These are phyloP conservation scores for Agarophyton chilense DNA, from an alignment of 23 red algal species.

Conservation along the genomic window DNA sequence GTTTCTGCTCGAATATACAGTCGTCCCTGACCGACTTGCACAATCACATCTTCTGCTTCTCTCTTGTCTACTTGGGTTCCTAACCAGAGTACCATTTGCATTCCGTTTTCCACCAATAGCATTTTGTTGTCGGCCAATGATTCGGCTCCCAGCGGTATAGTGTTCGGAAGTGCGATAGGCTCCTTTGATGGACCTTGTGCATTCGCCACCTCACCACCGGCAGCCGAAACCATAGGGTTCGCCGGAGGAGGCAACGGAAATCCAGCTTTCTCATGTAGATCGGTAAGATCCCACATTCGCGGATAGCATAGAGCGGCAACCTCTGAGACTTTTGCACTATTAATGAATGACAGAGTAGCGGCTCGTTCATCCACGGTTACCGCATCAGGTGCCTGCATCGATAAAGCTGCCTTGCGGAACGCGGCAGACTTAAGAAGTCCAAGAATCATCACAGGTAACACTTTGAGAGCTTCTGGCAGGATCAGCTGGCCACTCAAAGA, in stretches of 20 bases:
- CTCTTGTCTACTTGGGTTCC: conserved; percentile 52
- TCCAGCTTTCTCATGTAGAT: conserved; percentile 68
- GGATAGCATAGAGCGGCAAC: conserved; percentile 76
- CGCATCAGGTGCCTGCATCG: conserved; percentile 61
- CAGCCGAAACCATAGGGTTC: conserved; percentile 15
- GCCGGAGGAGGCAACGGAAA: conserved; percentile 51
- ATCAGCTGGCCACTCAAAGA: conserved; percentile 85
- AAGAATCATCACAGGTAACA: conserved; percentile 85
- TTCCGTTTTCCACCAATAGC: conserved; percentile 89
- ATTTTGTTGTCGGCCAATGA: conserved; percentile 70
- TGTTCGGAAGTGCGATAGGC: conserved; percentile 79
- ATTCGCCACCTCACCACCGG: not conserved
- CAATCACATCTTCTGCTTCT: conserved; percentile 44
- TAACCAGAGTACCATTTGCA: conserved; percentile 85
- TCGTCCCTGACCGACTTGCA: conserved; percentile 48
- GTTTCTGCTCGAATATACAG: conserved; percentile 63
- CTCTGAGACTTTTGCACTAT: conserved; percentile 32
- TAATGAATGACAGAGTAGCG: conserved; percentile 51
- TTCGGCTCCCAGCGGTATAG: conserved; percentile 63
- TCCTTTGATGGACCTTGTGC: not conserved
- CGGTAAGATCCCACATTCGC: conserved; percentile 76
- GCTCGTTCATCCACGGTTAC: conserved; percentile 74
- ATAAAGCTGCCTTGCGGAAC: conserved; percentile 68
- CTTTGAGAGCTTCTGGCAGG: conserved; percentile 90
- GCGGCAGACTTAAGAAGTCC: conserved; percentile 90